Base-by-base conservation (phyloP, 495 filamentous ascomycete genomes). In the Astrocystis sublimbata region DNA sequence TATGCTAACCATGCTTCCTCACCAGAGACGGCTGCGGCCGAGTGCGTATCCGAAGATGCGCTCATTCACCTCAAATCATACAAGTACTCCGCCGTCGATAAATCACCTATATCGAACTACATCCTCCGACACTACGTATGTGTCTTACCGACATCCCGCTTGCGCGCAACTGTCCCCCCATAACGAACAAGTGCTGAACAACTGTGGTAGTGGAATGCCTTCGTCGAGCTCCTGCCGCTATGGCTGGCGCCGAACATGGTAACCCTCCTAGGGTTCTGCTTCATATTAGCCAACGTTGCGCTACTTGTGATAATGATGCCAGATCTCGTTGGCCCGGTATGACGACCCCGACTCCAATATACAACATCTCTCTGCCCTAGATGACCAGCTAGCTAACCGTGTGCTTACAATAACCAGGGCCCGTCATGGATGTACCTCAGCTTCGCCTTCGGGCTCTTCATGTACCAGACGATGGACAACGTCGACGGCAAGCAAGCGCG, bases 401-500 rank as follows among this genome's bases (percentile, higher is more conserved):
- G 59, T 4, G 45, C 23, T 61, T 40, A 19, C 50, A 35, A 33
- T 42, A 10, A 43, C 9, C 49, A 93, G 88, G 93, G 87, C 21
- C 92, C 93, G 3, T 83, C 88, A 65, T 97, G 93, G 93, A 67
- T 97, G 21, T 97, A 97, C 76, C 94, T 90, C 71, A 96, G 92
- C 69, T 97, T 97, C 72, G 93, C 92, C 12, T 82, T 96, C 63
- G 93, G 93, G 28, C 79, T 97, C 49, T 97, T 94, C 89, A 93
- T 93, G 89, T 98, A 98, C 77, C 96, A 93, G 38, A 98, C 94
- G 12, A 89, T 98, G 86, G 94, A 98, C 79, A 98, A 98, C 71
- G 88, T 98, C 40, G 94, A 98, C 74, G 94, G 94, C 60, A 98
- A 98, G 80, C 94, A 98, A 78, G 94, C 94, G 26, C 81, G 94